Evolutionary conservation across 2,329 filamentous ascomycete species (phyloP), one percentile per base, ranked within the genome.

Genomic region (Neonectria sp.): DNA sequence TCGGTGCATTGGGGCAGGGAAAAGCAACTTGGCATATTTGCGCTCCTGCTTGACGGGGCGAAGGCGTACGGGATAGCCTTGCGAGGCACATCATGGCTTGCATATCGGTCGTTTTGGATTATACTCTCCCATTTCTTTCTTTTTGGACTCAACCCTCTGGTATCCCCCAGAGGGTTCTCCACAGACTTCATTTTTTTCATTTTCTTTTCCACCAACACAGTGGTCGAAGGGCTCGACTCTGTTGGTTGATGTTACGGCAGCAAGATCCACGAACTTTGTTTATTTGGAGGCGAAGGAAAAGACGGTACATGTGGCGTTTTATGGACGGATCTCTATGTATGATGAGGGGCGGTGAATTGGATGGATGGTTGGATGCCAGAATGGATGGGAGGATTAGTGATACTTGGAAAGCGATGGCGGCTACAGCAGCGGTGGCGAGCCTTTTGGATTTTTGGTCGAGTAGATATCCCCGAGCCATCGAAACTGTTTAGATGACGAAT

Each of bases 201-300:
- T 60, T 67, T 70, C 70, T 52, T 60, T 40, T 24, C 69, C 63
- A 21, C 56, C 57, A 68, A 60, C 59, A 57, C 71, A 66, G 65
- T 29, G 57, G 64, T 74, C 73, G 73, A 75, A 75, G 73, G 65
- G 73, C 73, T 75, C 73, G 73, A 73, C 69, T 57, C 62, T 63
- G 73, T 69, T 68, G 61, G 67, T 65, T 67, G 62, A 61, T 69
- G 68, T 73, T 60, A 75, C 71, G 73, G 71, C 71, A 72, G 68
- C 71, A 74, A 70, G 66, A 73, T 73, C 66, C 45, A 73, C 33
- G 67, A 68, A 70, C 55, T 71, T 72, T 72, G 61, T 51, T 72
- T 73, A 73, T 74, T 74, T 64, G 64, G 68, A 55, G 67, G 65
- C 48, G 67, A 72, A 51, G 65, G 70, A 70, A 74, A 73, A 74